These are phyloP conservation scores for Parasitella parasitica DNA, from an alignment of 371 early-diverging fungal species.

Conservation along the genomic window DNA sequence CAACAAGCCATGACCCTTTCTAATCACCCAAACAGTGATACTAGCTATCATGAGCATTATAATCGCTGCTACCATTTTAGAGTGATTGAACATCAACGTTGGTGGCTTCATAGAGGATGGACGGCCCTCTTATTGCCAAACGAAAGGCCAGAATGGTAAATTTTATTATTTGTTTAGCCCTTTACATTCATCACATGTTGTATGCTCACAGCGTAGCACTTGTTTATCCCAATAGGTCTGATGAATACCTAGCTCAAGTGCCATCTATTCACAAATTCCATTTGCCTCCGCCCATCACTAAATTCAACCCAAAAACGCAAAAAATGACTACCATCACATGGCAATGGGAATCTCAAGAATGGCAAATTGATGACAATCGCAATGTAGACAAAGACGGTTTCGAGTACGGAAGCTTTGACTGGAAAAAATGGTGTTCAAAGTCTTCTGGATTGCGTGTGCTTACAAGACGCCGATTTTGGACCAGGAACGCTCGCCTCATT, in stretches of 20 bases:
- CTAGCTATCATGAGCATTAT: not conserved
- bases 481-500: conserved; percentile 17
- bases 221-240: conserved; percentile 18
- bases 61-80: conserved; percentile 15
- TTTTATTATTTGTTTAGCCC: not conserved
- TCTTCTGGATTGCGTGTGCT: conserved; percentile 12
- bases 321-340: conserved; percentile 5
- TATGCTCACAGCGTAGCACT: not conserved
- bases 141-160: conserved; percentile 26
- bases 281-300: conserved; percentile 17
- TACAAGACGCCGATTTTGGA: conserved; percentile 28
- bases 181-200: not conserved
- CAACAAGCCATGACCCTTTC: not conserved
- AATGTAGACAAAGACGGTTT: conserved; percentile 21
- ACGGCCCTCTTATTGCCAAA: conserved; percentile 4
- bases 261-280: conserved; percentile 16
- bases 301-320: not conserved
- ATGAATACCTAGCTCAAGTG: conserved; percentile 19
- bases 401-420: conserved; percentile 27
- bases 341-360: conserved; percentile 21
- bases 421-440: conserved; percentile 11
- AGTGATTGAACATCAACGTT: conserved; percentile 25
- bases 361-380: conserved; percentile 18
- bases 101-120: conserved; percentile 20
- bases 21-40: not conserved